Evolutionary conservation across 208 protist genomes (phyloP), one percentile per base, ranked within the genome.

Genomic region (Trypanosoma congolense): DNA sequence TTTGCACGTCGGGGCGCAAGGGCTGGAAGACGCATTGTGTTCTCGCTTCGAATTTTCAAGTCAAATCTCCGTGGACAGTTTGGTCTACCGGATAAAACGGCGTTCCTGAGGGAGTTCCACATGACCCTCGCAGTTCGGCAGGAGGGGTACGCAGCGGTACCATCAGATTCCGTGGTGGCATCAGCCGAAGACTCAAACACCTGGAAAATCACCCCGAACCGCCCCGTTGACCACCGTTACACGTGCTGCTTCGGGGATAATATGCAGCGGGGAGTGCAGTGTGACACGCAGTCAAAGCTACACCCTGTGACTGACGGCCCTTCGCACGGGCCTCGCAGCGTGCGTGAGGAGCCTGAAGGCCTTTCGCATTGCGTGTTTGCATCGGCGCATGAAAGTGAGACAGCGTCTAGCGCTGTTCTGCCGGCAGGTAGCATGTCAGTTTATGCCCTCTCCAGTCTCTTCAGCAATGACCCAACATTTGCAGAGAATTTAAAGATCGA

Each of bases 361-460:
- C 33, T 12, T 12, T 12, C 33, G 6, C 12, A 38, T 12, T 6
- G 12, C 33, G 12, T 12, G 33, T 38, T 38, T 38, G 9, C 12
- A 12, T 12, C 33, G 6, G 12, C 33, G 33, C 12, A 12, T 38
- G 33, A 38, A 0, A 38, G 12, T 16, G 33, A 38, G 33, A 38
- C 9, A 12, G 6, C 33, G 9, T 12, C 6, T 16, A 38, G 6
- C 12, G 6, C 33, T 38, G 33, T 12, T 6, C 33, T 12, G 9
- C 6, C 33, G 12, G 33, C 0, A 3, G 33, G 26, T 21, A 18
- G 19, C 19, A 21, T 30, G 0, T 36, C 40, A 1, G 14, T 31
- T 26, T 48, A 21, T 22, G 40, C 41, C n/a, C 52, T 58, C 18
- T 58, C 36, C 22, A 26, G 24, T 21, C 35, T 58, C 24, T 58